Evolutionary conservation across 495 filamentous ascomycete genomes (phyloP).

Genomic region (Xylaria telfairii): DNA sequence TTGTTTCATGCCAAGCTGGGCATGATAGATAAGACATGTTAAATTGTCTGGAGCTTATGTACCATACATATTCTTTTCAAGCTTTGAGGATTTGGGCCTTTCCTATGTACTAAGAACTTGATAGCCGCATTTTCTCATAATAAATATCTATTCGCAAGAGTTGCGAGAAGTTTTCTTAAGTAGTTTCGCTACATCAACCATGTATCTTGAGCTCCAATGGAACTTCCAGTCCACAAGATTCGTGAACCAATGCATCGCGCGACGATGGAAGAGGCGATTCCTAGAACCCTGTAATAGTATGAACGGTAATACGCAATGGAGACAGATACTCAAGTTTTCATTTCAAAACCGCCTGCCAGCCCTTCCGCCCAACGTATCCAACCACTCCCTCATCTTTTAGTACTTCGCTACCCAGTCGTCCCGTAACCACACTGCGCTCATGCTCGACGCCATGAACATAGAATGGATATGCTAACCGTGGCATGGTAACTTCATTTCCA

Average conservation of each 20-base stretch:
- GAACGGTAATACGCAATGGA: background rate
- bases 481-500: slow-evolving; percentile 34
- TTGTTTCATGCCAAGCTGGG: background rate
- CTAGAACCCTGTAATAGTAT: background rate
- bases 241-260: background rate
- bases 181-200: background rate
- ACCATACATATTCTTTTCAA: background rate
- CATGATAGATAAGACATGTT: background rate
- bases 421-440: slow-evolving; percentile 69
- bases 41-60: background rate
- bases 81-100: background rate
- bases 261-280: background rate
- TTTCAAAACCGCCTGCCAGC: slow-evolving; percentile 63
- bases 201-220: background rate
- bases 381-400: slow-evolving; percentile 63
- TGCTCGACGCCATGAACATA: slow-evolving; percentile 61
- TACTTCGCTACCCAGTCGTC: slow-evolving; percentile 60
- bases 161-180: background rate
- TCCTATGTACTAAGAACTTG: background rate
- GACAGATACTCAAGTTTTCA: slow-evolving; percentile 30
- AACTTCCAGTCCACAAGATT: background rate
- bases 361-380: slow-evolving; percentile 59
- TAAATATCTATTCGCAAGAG: background rate
- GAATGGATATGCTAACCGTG: slow-evolving; percentile 57
- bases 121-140: background rate